Evolutionary conservation across 2,329 filamentous ascomycete species (phyloP).

Genomic region (Fusarium citri): DNA sequence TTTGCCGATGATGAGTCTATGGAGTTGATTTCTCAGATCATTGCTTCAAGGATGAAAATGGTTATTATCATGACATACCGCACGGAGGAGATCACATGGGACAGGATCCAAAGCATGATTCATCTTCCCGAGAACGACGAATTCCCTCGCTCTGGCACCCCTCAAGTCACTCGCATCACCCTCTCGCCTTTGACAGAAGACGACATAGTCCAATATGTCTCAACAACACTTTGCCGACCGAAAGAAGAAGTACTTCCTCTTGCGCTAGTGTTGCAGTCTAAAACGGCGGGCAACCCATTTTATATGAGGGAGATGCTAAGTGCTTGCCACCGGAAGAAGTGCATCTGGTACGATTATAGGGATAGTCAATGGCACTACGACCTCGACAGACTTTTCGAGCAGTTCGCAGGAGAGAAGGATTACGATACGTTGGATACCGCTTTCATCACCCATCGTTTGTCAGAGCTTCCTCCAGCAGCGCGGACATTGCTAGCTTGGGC

Average conservation of each 20-base stretch:
- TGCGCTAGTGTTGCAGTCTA: constrained; percentile 87
- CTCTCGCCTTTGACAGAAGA: constrained; percentile 80
- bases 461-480: constrained; percentile 79
- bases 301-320: constrained; percentile 93
- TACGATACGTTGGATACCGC: constrained; percentile 84
- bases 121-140: constrained; percentile 66
- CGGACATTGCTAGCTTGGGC: constrained; percentile 88
- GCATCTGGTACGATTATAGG: constrained; percentile 91
- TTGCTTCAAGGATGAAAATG: constrained; percentile 82
- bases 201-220: constrained; percentile 85
- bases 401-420: constrained; percentile 83
- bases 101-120: constrained; percentile 66
- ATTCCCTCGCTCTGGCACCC: constrained; percentile 58
- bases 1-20: constrained; percentile 90
- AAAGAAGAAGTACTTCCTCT: constrained; percentile 80
- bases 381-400: constrained; percentile 84
- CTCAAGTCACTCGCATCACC: constrained; percentile 75
- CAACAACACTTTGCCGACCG: constrained; percentile 80
- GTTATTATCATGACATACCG: constrained; percentile 83
- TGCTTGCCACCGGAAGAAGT: constrained; percentile 85
- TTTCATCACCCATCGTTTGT: constrained; percentile 82
- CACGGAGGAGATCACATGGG: constrained; percentile 71
- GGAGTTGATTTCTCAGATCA: constrained; percentile 84
- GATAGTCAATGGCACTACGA: constrained; percentile 86
- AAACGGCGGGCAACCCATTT: constrained; percentile 89